Percentiles rank a stretch among this genome's conserved stretches.
These are phyloP conservation scores for Penicillium occitanis DNA, from an alignment of 2,329 filamentous ascomycete species.

Conservation along the genomic window DNA sequence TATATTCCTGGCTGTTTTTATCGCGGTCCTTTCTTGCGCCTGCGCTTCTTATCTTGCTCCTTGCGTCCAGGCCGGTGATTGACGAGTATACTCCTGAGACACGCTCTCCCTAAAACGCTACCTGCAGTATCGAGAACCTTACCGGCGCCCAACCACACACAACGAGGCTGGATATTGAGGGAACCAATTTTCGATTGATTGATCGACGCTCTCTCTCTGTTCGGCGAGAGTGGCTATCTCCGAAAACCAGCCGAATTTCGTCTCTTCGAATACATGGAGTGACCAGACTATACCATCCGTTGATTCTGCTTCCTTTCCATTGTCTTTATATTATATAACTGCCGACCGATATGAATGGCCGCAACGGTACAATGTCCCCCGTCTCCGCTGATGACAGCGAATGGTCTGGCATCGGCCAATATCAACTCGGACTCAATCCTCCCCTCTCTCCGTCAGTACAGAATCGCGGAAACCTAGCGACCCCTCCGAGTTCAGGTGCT, in stretches of 20 bases:
- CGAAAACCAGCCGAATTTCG: background rate
- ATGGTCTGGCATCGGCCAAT: constrained; percentile 71
- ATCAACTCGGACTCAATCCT: constrained; percentile 52
- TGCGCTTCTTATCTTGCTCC: background rate
- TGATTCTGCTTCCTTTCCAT: background rate
- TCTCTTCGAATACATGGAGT: constrained; percentile 16
- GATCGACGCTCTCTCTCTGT: background rate
- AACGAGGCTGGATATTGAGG: constrained; percentile 1
- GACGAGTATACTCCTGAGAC: constrained; percentile 6
- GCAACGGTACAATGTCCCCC: constrained; percentile 76
- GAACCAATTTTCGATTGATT: background rate
- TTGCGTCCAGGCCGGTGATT: background rate
- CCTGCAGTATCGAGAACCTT: constrained; percentile 10
- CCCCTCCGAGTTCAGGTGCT: constrained; percentile 66
- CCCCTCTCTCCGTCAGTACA: constrained; percentile 51
- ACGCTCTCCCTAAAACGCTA: background rate
- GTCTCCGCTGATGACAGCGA: constrained; percentile 79
- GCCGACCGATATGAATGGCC: constrained; percentile 60
- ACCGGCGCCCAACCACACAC: constrained; percentile 7
- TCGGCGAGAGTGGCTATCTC: background rate
- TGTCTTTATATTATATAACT: background rate
- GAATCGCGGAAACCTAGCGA: constrained; percentile 55
- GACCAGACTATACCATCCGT: background rate
- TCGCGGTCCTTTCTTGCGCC: background rate
- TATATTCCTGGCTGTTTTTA: background rate